Evolutionary conservation across 2,329 filamentous ascomycete species (phyloP), one percentile per base, ranked within the genome.

Genomic region (Colletotrichum destructivum): DNA sequence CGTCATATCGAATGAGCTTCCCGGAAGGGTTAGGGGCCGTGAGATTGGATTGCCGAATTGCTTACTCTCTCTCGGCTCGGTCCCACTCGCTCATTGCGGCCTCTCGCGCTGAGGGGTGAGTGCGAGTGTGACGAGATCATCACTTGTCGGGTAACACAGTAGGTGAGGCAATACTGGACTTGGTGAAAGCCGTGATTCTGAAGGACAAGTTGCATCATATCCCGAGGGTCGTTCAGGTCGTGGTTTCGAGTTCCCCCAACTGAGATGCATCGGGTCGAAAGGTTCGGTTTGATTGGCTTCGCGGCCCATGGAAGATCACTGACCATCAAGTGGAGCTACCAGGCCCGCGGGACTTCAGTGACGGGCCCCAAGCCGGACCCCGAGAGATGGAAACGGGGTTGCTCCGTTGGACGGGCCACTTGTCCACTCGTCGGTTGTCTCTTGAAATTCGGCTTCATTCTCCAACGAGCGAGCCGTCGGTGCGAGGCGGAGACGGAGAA

Each of bases 1-100:
- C 44, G 61, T 46, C 61, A 55, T 55, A 49, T 46, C 21, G 38
- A 55, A 31, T 21, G 61, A 55, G 49, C 49, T 55, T 55, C 49
- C 49, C 21, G 16, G 38, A 63, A 44, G 23, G 61, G 38, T 55
- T 55, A 63, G 61, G 11, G 31, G 31, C 8, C 31, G 31, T 31
- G 12, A 13, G 52, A 15, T 38, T 38, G 26, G 18, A 38, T n/a
- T 18, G 23, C 42, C 16, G 59, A 4, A 38, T 26, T 31, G 46
- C 46, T 18, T 59, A 18, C 38, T 21, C 13, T 11, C n/a, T n/a
- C 21, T 18, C 2, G 26, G 8, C 7, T 23, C 18, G 26, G 26
- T 31, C 26, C 26, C 4, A 38, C n/a, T 40, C 16, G 23, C n/a
- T 26, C 35, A n/a, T 2, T 9, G 52, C 44, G 8, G 56, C 31